These are phyloP conservation scores for Metschnikowia lachancei DNA, from an alignment of 805 yeast genomes.

Conservation along the genomic window DNA sequence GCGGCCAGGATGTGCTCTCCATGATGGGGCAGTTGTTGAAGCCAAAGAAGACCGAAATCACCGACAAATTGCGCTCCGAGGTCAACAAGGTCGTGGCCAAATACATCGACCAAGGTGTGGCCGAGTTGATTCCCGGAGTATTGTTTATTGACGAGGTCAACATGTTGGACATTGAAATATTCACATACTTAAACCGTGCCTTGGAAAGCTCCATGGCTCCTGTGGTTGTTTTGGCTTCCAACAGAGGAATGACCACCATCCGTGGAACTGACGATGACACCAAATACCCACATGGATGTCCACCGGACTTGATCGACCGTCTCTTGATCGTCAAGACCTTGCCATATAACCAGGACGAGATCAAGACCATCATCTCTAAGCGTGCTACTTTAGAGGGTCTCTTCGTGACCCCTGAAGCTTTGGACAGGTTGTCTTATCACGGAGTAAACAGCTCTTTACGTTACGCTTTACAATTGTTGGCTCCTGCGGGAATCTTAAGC, in stretches of 20 bases:
- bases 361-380: constrained; percentile 74
- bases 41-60: constrained; percentile 94
- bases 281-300: constrained; percentile 92
- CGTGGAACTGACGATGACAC: constrained; percentile 84
- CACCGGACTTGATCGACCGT: constrained; percentile 91
- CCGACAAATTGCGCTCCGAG: constrained; percentile 90
- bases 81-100: constrained; percentile 94
- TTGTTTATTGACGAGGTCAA: constrained; percentile 97
- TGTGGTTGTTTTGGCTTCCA: constrained; percentile 91
- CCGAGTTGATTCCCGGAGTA: constrained; percentile 97
- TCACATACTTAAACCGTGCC: constrained; percentile 91
- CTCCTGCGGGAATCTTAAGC: constrained; percentile 86
- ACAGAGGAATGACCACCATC: constrained; percentile 88
- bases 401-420: constrained; percentile 62
- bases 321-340: constrained; percentile 87
- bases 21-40: constrained; percentile 97
- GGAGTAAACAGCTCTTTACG: constrained; percentile 82
- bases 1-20: constrained; percentile 93
- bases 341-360: constrained; percentile 83
- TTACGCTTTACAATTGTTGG: constrained; percentile 84
- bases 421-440: constrained; percentile 66
- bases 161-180: constrained; percentile 96
- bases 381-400: constrained; percentile 77
- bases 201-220: constrained; percentile 91
- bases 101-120: constrained; percentile 97